These are phyloP conservation scores for Urostyla sp. DNA, from an alignment of 73 alveolate genomes.

Conservation along the genomic window DNA sequence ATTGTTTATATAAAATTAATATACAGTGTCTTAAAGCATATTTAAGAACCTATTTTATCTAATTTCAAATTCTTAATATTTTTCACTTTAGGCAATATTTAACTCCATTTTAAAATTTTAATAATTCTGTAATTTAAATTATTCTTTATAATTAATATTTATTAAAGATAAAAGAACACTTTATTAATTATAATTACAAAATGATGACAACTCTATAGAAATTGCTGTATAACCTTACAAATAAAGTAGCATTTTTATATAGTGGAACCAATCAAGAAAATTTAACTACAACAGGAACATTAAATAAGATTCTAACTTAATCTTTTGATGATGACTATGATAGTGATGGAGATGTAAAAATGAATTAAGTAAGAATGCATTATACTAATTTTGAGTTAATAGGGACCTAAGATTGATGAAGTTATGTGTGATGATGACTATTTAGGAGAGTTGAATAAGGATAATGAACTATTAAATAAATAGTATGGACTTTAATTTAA, in stretches of 20 bases:
- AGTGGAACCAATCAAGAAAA: constrained; percentile 12
- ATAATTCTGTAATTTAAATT: not conserved
- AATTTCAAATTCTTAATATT: constrained; percentile 43
- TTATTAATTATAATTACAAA: not conserved
- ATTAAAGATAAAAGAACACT: not conserved
- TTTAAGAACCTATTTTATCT: constrained; percentile 49
- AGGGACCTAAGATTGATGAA: constrained; percentile 27
- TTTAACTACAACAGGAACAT: constrained; percentile 45
- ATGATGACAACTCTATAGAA: constrained; percentile 42
- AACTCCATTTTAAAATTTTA: constrained; percentile 19
- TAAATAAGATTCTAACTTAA: constrained; percentile 25
- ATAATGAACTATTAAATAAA: constrained; percentile 23
- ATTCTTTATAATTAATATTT: not conserved
- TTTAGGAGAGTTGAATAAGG: constrained; percentile 33
- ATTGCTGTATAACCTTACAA: constrained; percentile 8
- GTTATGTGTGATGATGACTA: constrained; percentile 55
- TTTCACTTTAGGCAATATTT: constrained; percentile 10
- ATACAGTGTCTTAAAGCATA: constrained; percentile 49
- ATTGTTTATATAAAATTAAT: not conserved
- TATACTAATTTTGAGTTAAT: not conserved
- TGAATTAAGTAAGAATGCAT: not conserved
- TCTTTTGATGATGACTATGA: not conserved
- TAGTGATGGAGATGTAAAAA: constrained; percentile 28
- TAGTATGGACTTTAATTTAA: constrained; percentile 16
- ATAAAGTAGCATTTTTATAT: not conserved